Conservation (phyloP, 2,329 filamentous ascomycete species). For the Triangularia setosa region DNA sequence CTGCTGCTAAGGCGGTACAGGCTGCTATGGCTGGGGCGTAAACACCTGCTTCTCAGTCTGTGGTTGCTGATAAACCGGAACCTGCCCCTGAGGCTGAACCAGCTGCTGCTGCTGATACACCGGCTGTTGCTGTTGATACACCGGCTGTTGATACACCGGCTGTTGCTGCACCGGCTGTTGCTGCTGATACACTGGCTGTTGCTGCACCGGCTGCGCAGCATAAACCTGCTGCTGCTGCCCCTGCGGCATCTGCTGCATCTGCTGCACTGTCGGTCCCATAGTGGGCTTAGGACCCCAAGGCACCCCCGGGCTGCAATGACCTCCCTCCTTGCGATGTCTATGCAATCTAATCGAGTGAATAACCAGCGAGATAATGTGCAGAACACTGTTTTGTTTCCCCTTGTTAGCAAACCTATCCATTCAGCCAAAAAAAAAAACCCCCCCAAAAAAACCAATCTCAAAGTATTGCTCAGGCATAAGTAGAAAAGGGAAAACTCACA, state of each 20-base stretch:
- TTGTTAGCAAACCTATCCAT: neutral
- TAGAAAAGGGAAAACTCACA: conserved; percentile 36
- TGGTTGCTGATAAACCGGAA: neutral
- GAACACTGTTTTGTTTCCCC: conserved; percentile 34
- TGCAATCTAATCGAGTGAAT: conserved; percentile 40
- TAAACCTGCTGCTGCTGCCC: conserved; percentile 21
- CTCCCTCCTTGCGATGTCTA: conserved; percentile 42
- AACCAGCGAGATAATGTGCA: conserved; percentile 40
- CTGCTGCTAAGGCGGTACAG: too few relatives aligned
- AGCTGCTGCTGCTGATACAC: neutral
- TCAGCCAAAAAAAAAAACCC: neutral
- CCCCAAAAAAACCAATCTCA: too few relatives aligned
- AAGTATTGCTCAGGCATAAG: too few relatives aligned
- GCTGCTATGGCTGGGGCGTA: too few relatives aligned
- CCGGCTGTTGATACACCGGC: conserved; percentile 14
- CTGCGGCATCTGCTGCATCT: conserved; percentile 10
- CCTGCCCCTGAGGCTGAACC: neutral
- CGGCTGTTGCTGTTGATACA: conserved; percentile 7
- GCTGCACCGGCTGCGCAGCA: conserved; percentile 18
- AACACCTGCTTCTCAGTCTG: too few relatives aligned
- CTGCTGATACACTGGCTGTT: conserved; percentile 2
- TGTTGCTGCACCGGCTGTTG: conserved; percentile 14
- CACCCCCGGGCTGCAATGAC: conserved; percentile 35
- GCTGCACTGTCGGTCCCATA: conserved; percentile 17
- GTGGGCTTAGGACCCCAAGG: conserved; percentile 5